Evolutionary conservation across 768 basidiomycete genomes (phyloP).

Genomic region (Agrocybe chaxingu): DNA sequence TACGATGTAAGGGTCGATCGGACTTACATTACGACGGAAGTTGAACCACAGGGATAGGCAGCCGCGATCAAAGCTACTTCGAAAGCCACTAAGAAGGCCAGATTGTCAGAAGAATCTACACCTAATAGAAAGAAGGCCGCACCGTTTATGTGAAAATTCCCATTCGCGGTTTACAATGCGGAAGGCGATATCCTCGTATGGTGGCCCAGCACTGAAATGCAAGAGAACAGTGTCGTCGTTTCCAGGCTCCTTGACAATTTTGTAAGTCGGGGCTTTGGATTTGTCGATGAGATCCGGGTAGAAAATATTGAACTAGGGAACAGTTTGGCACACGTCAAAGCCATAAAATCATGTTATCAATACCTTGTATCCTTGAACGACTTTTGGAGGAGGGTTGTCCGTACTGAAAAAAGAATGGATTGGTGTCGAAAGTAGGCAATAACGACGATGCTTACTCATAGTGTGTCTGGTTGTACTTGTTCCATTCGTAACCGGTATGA

Average conservation of each 20-base stretch:
- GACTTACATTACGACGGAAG: constrained; percentile 86
- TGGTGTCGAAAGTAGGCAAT: constrained; percentile 4
- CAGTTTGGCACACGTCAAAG: neutral
- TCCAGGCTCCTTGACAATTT: constrained; percentile 88
- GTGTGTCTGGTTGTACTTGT: constrained; percentile 99
- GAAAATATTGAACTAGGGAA: constrained; percentile 85
- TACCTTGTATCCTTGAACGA: constrained; percentile 98
- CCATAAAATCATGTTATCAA: constrained; percentile 9
- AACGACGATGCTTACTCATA: constrained; percentile 76
- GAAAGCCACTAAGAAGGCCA: constrained; percentile 69
- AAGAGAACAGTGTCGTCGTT: constrained; percentile 94
- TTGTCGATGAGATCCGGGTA: constrained; percentile 99
- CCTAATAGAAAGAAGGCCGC: constrained; percentile 27
- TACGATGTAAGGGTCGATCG: neutral
- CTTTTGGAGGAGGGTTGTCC: constrained; percentile 98
- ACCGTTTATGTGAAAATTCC: constrained; percentile 98
- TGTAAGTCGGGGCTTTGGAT: constrained; percentile 94
- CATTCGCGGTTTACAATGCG: constrained; percentile 96
- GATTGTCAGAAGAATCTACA: neutral
- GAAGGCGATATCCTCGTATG: constrained; percentile 99
- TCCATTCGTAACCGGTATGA: constrained; percentile 99
- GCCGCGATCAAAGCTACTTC: constrained; percentile 95
- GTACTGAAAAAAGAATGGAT: constrained; percentile 49
- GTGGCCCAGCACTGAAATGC: constrained; percentile 94
- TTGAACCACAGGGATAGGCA: constrained; percentile 96